Conservation (phyloP, 768 basidiomycete species). For the Lactifluus hygrophoroides region DNA sequence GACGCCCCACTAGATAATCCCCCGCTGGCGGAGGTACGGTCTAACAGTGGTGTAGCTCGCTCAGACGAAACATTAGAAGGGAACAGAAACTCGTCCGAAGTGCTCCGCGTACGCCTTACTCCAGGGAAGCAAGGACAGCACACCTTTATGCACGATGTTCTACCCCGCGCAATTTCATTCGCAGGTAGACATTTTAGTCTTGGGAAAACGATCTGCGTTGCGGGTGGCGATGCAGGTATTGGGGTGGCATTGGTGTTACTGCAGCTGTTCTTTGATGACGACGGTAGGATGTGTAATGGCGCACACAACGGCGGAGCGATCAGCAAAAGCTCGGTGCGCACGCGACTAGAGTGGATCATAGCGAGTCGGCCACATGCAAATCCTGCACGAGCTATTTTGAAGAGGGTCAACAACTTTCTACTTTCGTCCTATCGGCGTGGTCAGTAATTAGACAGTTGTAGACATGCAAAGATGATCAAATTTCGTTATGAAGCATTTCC, state of each 20-base stretch:
- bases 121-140: constrained; percentile 48
- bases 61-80: neutral
- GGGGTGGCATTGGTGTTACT: constrained; percentile 56
- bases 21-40: neutral
- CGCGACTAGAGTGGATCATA: constrained; percentile 81
- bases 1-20: neutral
- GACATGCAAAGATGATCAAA: neutral
- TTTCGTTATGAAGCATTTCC: no score
- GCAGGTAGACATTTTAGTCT: constrained; percentile 33
- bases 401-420: constrained; percentile 67
- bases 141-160: constrained; percentile 37
- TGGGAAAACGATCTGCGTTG: constrained; percentile 39
- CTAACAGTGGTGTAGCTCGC: neutral
- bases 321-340: constrained; percentile 59
- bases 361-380: constrained; percentile 66
- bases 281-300: constrained; percentile 28
- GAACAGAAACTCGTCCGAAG: neutral
- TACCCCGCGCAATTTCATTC: constrained; percentile 44
- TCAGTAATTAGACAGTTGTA: no score
- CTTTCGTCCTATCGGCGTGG: constrained; percentile 31
- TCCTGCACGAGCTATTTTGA: constrained; percentile 75
- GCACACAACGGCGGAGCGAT: constrained; percentile 7
- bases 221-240: constrained; percentile 53
- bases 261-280: constrained; percentile 48
- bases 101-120: constrained; percentile 25